Evolutionary conservation across 345 rosid species (phyloP), one percentile per base, ranked within the genome.

Genomic region (Pseudoturritis turrita): DNA sequence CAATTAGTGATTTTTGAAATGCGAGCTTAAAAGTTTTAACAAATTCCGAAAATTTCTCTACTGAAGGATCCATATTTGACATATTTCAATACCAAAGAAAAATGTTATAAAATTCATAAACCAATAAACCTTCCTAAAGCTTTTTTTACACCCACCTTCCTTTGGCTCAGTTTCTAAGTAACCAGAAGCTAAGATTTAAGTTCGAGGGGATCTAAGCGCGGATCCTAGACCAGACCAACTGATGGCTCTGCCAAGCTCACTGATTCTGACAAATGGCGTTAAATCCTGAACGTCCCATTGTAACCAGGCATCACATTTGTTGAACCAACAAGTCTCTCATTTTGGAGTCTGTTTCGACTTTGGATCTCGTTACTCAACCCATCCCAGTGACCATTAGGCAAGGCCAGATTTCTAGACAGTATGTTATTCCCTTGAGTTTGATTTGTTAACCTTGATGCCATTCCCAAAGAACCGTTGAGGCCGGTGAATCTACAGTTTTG

Each of bases 261-360:
- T 52, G 76, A 43, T 43, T 62, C 56, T 44, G 62, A 50, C 22
- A 40, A n/a, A 46, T 39, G 75, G 58, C 41, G 23, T 51, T 75
- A 89, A 79, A 86, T 85, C 82, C 89, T 87, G 81, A 82, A 95
- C 40, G 89, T 85, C 80, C 94, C 83, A 80, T 77, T 82, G 69
- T 85, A 87, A 74, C 82, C 84, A 13, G 92, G 82, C 80, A 86
- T 82, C 81, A 81, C 74, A 62, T 76, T 85, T 79, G 86, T 77
- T 13, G 90, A 80, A 21, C 85, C 95, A 50, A 82, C 85, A 67
- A 85, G 80, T 67, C 87, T 88, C 64, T 89, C 91, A 62, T 85
- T 91, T 78, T 89, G 80, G 52, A 88, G 53, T 71, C 68, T 72
- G 60, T 83, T 86, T 80, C 75, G 90, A 81, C 81, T 79, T 54